Evolutionary conservation across 495 filamentous ascomycete genomes (phyloP).

Genomic region (Xylaria palmicola): DNA sequence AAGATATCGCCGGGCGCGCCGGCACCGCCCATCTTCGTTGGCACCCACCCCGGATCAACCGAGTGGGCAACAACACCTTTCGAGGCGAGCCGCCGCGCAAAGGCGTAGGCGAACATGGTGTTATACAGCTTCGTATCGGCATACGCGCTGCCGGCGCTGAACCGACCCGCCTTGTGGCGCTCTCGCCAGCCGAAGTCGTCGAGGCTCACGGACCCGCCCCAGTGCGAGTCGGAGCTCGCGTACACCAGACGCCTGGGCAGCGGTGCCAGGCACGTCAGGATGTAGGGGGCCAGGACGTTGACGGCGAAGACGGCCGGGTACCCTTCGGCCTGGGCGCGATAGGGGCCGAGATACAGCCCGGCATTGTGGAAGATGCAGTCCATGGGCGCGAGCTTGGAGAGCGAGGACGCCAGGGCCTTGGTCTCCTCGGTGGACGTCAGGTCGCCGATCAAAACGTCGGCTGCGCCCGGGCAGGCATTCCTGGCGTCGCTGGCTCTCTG

Average conservation of each 20-base stretch:
- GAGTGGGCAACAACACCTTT: conserved; percentile 47
- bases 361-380: conserved; percentile 61
- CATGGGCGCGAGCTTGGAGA: conserved; percentile 50
- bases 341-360: conserved; percentile 40
- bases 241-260: conserved; percentile 52
- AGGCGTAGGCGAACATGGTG: conserved; percentile 54
- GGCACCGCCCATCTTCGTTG: conserved; percentile 60
- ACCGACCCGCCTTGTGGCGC: conserved; percentile 16
- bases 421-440: conserved; percentile 51
- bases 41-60: conserved; percentile 63
- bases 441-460: conserved; percentile 51
- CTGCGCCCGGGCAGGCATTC: conserved; percentile 47
- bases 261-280: conserved; percentile 54
- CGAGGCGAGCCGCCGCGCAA: conserved; percentile 48
- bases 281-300: conserved; percentile 59
- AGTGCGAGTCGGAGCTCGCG: conserved; percentile 53
- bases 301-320: conserved; percentile 54
- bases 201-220: conserved; percentile 44
- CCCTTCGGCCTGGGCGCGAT: conserved; percentile 40
- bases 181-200: conserved; percentile 35
- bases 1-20: conserved; percentile 46
- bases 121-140: conserved; percentile 55
- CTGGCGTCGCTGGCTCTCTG: conserved; percentile 46
- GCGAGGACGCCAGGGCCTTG: conserved; percentile 51
- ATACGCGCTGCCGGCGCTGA: conserved; percentile 35